Evolutionary conservation across 2,329 filamentous ascomycete species (phyloP).

Genomic region (Mycosphaerella sp.): DNA sequence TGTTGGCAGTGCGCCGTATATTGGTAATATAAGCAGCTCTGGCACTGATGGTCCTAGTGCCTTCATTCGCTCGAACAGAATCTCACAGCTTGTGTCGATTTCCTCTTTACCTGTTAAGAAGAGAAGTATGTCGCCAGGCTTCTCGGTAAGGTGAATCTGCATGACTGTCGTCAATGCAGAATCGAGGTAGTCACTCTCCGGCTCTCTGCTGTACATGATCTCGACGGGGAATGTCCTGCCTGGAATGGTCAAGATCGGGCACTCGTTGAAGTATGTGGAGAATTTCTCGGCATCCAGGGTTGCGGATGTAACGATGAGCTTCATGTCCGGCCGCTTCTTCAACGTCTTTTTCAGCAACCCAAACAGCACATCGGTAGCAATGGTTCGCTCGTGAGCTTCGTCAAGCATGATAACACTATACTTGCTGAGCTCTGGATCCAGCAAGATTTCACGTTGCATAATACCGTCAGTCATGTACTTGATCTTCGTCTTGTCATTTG

Average conservation of each 20-base stretch:
- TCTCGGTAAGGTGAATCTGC: conserved; percentile 94
- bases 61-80: conserved; percentile 93
- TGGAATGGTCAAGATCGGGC: conserved; percentile 93
- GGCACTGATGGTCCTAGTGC: conserved; percentile 84
- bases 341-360: conserved; percentile 90
- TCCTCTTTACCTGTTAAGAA: conserved; percentile 98
- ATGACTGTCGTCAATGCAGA: conserved; percentile 92
- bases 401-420: conserved; percentile 98
- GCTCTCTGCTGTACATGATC: conserved; percentile 89
- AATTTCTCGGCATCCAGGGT: conserved; percentile 98
- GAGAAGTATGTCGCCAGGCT: conserved; percentile 86
- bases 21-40: conserved; percentile 84
- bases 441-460: conserved; percentile 88
- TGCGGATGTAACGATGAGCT: conserved; percentile 92
- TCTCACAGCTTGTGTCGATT: conserved; percentile 91
- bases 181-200: conserved; percentile 92
- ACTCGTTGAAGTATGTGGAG: conserved; percentile 90
- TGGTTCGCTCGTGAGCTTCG: conserved; percentile 95
- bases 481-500: conserved; percentile 79
- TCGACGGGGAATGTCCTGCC: conserved; percentile 94
- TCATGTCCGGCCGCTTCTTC: conserved; percentile 77
- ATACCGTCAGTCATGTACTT: conserved; percentile 99
- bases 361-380: conserved; percentile 92
- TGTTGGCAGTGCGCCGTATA: conserved; percentile 89
- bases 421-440: conserved; percentile 79